These are phyloP conservation scores for Scopulariopsis brevicaulis DNA, from an alignment of 2,329 filamentous ascomycete genomes.

Conservation along the genomic window DNA sequence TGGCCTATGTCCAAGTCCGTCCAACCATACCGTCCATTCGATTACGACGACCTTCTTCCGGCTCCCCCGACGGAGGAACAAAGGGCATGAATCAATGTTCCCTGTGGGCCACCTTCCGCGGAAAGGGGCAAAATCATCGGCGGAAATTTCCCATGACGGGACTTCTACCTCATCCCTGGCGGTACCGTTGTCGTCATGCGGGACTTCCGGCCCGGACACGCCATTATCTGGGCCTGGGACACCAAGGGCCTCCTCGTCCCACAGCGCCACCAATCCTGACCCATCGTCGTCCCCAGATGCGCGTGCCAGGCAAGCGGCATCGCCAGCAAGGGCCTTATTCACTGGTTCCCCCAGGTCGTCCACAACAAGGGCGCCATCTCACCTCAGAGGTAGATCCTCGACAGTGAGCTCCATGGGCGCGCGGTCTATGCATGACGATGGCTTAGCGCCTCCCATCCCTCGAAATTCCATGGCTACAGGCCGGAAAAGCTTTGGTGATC, in stretches of 20 bases:
- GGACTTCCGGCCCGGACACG: conserved; percentile 2
- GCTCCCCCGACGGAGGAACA: conserved; percentile 65
- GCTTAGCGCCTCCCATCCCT: conserved; percentile 53
- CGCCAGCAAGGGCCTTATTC: conserved; percentile 38
- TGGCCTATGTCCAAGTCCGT: conserved; percentile 41
- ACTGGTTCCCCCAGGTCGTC: conserved; percentile 53
- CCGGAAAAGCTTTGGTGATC: conserved; percentile 83
- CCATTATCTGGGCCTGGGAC: conserved; percentile 10
- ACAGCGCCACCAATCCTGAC: conserved; percentile 10
- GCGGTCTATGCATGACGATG: conserved; percentile 56
- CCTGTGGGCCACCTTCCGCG: conserved; percentile 77
- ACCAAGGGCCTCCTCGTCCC: conserved; percentile 22
- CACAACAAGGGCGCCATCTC: conserved; percentile 46
- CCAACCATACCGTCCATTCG: conserved; percentile 48
- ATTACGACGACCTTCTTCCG: conserved; percentile 65
- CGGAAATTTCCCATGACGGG: conserved; percentile 9
- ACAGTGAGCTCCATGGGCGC: conserved; percentile 77
- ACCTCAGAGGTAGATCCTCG: conserved; percentile 68
- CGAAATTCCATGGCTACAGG: conserved; percentile 82
- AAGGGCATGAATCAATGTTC: conserved; percentile 66
- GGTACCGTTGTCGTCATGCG: conserved; percentile 6
- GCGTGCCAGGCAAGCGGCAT: conserved; percentile 21
- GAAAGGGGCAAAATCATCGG: conserved; percentile 39
- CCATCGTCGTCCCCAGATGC: not conserved
- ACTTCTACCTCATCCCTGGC: conserved; percentile 31